Evolutionary conservation across 1,284 basidiomycete species (phyloP).

Genomic region (Limonomyces culmigenus): DNA sequence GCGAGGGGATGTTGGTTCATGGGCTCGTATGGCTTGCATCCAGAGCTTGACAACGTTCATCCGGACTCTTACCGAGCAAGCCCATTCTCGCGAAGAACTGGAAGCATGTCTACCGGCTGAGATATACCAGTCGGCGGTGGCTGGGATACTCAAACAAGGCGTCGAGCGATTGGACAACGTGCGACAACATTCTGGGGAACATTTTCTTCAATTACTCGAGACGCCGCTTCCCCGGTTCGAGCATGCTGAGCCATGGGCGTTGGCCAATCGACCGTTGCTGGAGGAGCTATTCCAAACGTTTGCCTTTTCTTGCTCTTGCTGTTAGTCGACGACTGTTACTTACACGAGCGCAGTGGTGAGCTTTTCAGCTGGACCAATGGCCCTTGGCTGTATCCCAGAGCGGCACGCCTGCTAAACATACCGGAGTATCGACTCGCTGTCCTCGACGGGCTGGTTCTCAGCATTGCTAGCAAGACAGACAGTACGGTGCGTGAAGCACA

Average conservation of each 20-base stretch:
- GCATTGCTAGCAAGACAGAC: constrained; percentile 65
- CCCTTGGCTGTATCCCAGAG: constrained; percentile 51
- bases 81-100: constrained; percentile 23
- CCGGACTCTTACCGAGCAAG: constrained; percentile 26
- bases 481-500: constrained; percentile 43
- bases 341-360: constrained; percentile 11
- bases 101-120: constrained; percentile 39
- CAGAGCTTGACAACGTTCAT: constrained; percentile 37
- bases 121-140: constrained; percentile 40
- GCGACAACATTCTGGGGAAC: constrained; percentile 58
- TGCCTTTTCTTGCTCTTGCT: constrained; percentile 10
- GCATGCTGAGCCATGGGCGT: constrained; percentile 26
- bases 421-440: constrained; percentile 42
- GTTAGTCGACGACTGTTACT: constrained; percentile 2
- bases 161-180: constrained; percentile 87
- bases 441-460: constrained; percentile 59
- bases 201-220: constrained; percentile 33
- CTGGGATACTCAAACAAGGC: constrained; percentile 72
- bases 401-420: constrained; percentile 51
- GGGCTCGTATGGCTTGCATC: constrained; percentile 74
- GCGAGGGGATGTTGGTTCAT: constrained; percentile 94
- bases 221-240: constrained; percentile 24
- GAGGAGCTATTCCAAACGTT: constrained; percentile 39
- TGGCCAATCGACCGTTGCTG: constrained; percentile 29
- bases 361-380: constrained; percentile 47